Evolutionary conservation across 78 protist species (phyloP).

Genomic region (Isochrysis galbana): DNA sequence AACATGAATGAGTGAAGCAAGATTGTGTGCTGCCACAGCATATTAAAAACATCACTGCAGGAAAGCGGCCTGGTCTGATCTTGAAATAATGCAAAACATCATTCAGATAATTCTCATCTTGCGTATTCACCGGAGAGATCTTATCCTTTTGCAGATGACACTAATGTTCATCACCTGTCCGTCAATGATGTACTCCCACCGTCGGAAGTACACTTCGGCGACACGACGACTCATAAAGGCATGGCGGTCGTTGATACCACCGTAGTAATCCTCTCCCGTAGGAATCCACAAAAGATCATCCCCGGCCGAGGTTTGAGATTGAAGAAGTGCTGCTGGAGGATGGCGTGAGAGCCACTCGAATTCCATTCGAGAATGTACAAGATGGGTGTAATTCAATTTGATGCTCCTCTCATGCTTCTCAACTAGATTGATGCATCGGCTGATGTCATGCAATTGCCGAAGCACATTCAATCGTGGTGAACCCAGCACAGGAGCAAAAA

Average conservation of each 20-base stretch:
- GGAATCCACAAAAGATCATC: not conserved
- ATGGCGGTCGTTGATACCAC: slow-evolving; percentile 11
- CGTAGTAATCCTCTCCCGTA: not conserved
- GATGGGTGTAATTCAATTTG: not conserved
- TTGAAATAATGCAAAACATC: too few relatives aligned
- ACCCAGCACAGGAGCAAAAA: slow-evolving; percentile 9
- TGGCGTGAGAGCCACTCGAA: not conserved
- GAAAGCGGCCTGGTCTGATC: too few relatives aligned
- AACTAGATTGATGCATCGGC: not conserved
- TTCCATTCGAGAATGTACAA: slow-evolving; percentile 1
- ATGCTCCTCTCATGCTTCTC: not conserved
- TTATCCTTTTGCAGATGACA: too few relatives aligned
- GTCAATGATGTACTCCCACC: not conserved
- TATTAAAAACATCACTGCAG: too few relatives aligned
- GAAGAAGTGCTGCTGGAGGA: not conserved
- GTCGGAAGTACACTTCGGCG: slow-evolving; percentile 4
- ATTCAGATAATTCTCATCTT: too few relatives aligned
- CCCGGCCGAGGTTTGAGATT: too few relatives aligned
- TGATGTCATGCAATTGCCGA: slow-evolving; percentile 15
- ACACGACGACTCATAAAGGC: not conserved
- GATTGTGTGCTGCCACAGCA: too few relatives aligned
- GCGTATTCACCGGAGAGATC: too few relatives aligned
- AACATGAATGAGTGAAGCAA: too few relatives aligned
- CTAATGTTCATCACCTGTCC: too few relatives aligned
- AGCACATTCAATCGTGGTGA: not conserved